Evolutionary conservation across 139 green algal species (phyloP), one percentile per base, ranked within the genome.

Genomic region (Coelastrella sp.): DNA sequence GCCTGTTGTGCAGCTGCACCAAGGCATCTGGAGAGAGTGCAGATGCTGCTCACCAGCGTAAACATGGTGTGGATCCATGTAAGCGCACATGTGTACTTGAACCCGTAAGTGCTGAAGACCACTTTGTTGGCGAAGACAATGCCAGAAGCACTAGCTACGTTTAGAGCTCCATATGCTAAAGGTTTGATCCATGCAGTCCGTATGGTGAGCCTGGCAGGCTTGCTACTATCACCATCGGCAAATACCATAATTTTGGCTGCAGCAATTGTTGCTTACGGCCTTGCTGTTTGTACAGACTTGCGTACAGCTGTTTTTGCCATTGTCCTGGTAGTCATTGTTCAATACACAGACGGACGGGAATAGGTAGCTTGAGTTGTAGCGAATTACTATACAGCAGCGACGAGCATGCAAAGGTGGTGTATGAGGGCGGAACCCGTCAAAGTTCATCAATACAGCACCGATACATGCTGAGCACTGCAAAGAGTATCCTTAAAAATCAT

Each of bases 101-200:
- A 99, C 25, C 92, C 85, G 87, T 94, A 97, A 5, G 92, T 91
- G 58, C 78, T 63, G 78, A 97, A 96, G 0, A 98, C 95, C 19
- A 95, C 78, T 90, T 99, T 99, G 93, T 99, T 99, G 24, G 97
- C 96, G 78, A 99, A 98, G 0, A 99, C 96, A 49, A 98, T 98
- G 75, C 92, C 78, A 25, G 92, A 93, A 5, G 93, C 94, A 19
- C 90, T 92, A 0, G 91, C 78, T 1, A 98, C 92, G 57, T 98
- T 98, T 66, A 96, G 90, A 0, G 93, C 57, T 6, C 93, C 95
- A 83, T 98, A 97, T 0, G 78, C 58, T 0, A 95, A 56, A n/a
- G 95, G 90, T 68, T 92, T 93, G 8, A 87, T 68, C 79, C 79
- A 85, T 68, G 79, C 58, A 70, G 79, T 35, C 35, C 49, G 49